Percentiles rank a stretch among this genome's conserved stretches.
These are phyloP conservation scores for Rhizopogon sp. DNA, from an alignment of 768 basidiomycete species.

Conservation along the genomic window DNA sequence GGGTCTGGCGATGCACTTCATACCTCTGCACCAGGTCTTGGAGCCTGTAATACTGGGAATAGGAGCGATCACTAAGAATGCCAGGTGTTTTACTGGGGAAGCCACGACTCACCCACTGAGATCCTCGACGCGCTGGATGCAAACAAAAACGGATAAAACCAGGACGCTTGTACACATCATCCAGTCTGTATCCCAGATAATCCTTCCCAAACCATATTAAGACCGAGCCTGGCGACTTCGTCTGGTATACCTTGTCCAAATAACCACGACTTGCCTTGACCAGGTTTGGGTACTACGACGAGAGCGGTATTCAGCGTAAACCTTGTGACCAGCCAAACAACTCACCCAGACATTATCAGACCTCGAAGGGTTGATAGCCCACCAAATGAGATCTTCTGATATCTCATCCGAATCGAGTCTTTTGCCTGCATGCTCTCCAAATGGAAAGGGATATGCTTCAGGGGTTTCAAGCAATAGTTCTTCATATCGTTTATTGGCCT, in stretches of 20 bases:
- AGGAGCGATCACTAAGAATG: background rate
- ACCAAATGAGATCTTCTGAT: constrained; percentile 12
- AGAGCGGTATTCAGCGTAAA: background rate
- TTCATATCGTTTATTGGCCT: constrained; percentile 12
- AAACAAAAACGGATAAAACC: constrained; percentile 11
- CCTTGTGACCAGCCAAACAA: background rate
- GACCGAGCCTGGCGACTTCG: constrained; percentile 19
- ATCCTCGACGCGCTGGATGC: background rate
- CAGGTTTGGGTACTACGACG: constrained; percentile 10
- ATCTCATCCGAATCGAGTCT: constrained; percentile 8
- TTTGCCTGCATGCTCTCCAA: background rate
- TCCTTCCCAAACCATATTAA: constrained; percentile 14
- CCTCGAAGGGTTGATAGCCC: constrained; percentile 3
- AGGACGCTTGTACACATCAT: constrained; percentile 8
- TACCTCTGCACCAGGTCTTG: background rate
- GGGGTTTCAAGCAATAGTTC: constrained; percentile 9
- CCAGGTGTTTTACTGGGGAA: background rate
- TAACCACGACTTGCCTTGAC: constrained; percentile 9
- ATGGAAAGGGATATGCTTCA: constrained; percentile 7
- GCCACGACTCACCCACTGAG: background rate
- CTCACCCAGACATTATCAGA: constrained; percentile 3
- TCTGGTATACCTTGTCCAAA: constrained; percentile 10
- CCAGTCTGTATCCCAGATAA: constrained; percentile 12
- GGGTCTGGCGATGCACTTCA: background rate
- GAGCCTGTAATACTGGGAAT: background rate